A percentile compares a stretch with the other conserved stretches of the same genome.
Conservation (phyloP, 73 alveolate species). For the Paramecium octaurelia region DNA sequence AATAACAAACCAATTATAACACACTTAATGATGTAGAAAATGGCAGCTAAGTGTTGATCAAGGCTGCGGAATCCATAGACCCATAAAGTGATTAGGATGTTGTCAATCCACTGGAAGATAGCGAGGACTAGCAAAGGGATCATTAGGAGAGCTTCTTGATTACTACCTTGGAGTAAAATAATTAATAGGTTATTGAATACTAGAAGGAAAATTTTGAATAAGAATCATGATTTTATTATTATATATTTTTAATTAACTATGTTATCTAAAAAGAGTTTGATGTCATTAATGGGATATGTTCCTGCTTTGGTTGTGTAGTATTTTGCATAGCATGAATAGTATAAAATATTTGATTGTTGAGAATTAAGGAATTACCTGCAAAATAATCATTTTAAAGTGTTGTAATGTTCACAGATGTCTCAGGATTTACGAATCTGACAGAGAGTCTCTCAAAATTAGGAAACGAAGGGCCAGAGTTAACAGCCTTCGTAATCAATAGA, state of each 20-base stretch:
- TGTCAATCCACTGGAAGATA: background rate
- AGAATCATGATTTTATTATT: background rate
- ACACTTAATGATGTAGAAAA: background rate
- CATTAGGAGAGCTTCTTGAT: background rate
- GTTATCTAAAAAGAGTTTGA: background rate
- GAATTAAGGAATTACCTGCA: conserved; percentile 28
- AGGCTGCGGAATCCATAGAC: background rate
- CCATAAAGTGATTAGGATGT: background rate
- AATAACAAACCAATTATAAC: background rate
- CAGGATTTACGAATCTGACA: conserved; percentile 15
- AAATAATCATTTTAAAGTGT: background rate
- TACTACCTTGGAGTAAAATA: background rate
- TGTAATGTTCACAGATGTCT: conserved; percentile 16
- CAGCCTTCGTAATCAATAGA: conserved; percentile 84
- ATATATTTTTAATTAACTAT: background rate
- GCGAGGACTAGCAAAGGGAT: background rate
- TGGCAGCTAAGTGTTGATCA: background rate
- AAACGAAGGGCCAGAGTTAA: conserved; percentile 83
- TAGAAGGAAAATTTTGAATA: background rate
- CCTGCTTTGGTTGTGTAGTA: conserved; percentile 16
- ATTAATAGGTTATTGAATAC: background rate
- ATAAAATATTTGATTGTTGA: background rate
- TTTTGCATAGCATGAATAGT: background rate
- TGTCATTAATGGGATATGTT: background rate
- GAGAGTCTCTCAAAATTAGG: conserved; percentile 71